Evolutionary conservation across 495 filamentous ascomycete species (phyloP).

Genomic region (Xylaria venustula): DNA sequence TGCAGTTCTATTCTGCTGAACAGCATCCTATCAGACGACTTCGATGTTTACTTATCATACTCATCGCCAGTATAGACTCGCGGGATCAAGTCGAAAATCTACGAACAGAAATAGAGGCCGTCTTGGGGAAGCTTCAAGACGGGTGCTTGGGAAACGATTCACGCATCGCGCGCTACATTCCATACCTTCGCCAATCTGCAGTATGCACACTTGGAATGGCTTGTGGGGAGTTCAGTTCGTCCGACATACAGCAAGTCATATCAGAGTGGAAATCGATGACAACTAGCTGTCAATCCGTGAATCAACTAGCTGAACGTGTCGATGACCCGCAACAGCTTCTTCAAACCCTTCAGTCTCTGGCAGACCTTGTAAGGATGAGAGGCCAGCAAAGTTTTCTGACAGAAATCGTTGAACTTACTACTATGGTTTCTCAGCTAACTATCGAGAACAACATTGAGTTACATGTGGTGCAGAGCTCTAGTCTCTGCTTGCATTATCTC

Average conservation of each 20-base stretch:
- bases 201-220: slow-evolving; percentile 55
- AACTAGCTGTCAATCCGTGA: slow-evolving; percentile 45
- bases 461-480: slow-evolving; percentile 56
- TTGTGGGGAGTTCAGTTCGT: slow-evolving; percentile 44
- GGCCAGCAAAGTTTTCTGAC: slow-evolving; percentile 52
- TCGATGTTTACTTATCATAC: slow-evolving; percentile 37
- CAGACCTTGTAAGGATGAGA: slow-evolving; percentile 76
- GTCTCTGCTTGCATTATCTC: slow-evolving; percentile 69
- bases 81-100: slow-evolving; percentile 29
- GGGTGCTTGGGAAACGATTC: slow-evolving; percentile 50
- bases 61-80: slow-evolving; percentile 36
- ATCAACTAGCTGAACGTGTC: slow-evolving; percentile 54
- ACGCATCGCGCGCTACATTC: slow-evolving; percentile 49
- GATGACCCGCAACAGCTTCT: slow-evolving; percentile 61
- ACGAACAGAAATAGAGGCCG: slow-evolving; percentile 38
- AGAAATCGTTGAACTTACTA: slow-evolving; percentile 45
- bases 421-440: slow-evolving; percentile 56
- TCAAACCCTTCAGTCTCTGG: slow-evolving; percentile 63
- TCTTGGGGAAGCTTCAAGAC: slow-evolving; percentile 27
- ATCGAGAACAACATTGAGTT: slow-evolving; percentile 51
- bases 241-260: slow-evolving; percentile 49
- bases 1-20: slow-evolving; percentile 42
- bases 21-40: slow-evolving; percentile 45
- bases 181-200: slow-evolving; percentile 59
- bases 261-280: slow-evolving; percentile 53